A percentile compares a stretch with the other conserved stretches of the same genome.
These are phyloP conservation scores for Erysimum cheiri DNA, from an alignment of 441 rosid genomes.

Conservation along the genomic window DNA sequence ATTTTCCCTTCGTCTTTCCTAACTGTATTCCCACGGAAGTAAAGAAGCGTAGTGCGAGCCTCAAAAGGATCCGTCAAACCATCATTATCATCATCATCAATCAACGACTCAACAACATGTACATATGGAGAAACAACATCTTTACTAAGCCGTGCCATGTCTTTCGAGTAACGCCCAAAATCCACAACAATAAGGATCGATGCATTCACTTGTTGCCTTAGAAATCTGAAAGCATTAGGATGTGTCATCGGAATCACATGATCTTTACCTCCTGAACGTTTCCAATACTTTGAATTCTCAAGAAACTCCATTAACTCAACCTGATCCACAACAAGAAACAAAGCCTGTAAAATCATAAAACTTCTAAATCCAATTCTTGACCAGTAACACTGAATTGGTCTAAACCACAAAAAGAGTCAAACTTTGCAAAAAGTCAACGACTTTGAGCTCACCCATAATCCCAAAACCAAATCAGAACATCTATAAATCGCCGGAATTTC, in stretches of 20 bases:
- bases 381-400: background rate
- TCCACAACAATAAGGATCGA: constrained; percentile 89
- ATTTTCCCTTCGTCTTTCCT: constrained; percentile 95
- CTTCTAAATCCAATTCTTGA: background rate
- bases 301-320: constrained; percentile 73
- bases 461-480: background rate
- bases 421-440: constrained; percentile 14
- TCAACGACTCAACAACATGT: constrained; percentile 81
- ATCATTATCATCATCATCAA: constrained; percentile 55
- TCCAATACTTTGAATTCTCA: constrained; percentile 78
- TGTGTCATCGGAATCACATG: constrained; percentile 97
- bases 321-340: constrained; percentile 51
- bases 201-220: constrained; percentile 80
- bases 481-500: background rate
- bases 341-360: background rate
- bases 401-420: background rate
- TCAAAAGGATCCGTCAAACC: constrained; percentile 63
- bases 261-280: constrained; percentile 93
- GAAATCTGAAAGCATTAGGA: constrained; percentile 98
- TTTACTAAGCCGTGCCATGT: constrained; percentile 74
- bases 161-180: constrained; percentile 81
- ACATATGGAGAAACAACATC: constrained; percentile 96
- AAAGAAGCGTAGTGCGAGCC: constrained; percentile 79
- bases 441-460: background rate
- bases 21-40: constrained; percentile 87